Evolutionary conservation across 2,329 filamentous ascomycete genomes (phyloP), one percentile per base, ranked within the genome.

Genomic region (Curvularia spicifera): DNA sequence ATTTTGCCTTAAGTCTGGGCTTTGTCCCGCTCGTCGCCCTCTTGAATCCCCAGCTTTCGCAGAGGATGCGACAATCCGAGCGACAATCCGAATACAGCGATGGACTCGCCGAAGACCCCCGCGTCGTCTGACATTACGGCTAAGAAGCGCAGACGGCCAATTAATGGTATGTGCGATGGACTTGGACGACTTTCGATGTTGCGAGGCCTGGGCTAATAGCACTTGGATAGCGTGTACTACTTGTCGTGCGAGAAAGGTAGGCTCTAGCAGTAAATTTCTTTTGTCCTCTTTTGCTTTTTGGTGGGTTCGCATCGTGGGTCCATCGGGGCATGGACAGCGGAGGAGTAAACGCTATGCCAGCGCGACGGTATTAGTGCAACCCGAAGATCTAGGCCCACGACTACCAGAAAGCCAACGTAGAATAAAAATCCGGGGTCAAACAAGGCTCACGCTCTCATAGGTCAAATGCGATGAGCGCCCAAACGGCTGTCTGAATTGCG

Each of bases 391-490:
- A 33, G 42, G 28, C 56, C n/a, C 22, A 37, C 15, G 15, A 31
- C 29, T 9, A 49, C 43, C 40, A 22, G 26, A 12, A 37, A 46
- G 20, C 10, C 42, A 47, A 47, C 18, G 8, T 44, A 24, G n/a
- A 33, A 24, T 18, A 31, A 24, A 31, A n/a, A 44, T 43, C 5
- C 46, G 46, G 24, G 24, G 33, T 22, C 29, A 3, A 29, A 50
- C 22, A 31, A 28, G 39, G 29, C 58, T 67, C 44, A 67, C 56
- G 31, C 8, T 10, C 18, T 31, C 24, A 43, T 22, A 72, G 70
- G 71, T 73, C 31, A 73, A 73, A 53, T 73, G 71, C 54, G 71
- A 73, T 56, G 71, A 72, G 49, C 70, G 71, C 9, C 63, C 68
- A 31, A 68, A 70, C 37, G 69, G 69, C 40, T 73, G 71, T 47